Evolutionary conservation across 2,329 filamentous ascomycete genomes (phyloP), one percentile per base, ranked within the genome.

Genomic region (Colletotrichum coccodes): DNA sequence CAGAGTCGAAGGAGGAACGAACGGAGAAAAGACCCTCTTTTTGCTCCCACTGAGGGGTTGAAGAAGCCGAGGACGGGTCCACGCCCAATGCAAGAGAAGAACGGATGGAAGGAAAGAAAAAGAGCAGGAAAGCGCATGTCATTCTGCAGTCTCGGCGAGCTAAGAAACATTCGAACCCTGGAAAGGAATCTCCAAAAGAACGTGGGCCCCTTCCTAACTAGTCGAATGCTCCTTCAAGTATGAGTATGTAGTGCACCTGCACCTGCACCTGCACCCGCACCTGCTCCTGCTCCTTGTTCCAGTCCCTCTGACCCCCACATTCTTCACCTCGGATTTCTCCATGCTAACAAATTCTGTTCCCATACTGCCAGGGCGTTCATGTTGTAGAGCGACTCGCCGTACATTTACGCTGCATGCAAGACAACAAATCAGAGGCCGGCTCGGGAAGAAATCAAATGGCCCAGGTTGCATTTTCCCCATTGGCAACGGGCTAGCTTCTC

Each of bases 1-100:
- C 1, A 40, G 38, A 40, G 38, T 40, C 16, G 38, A 54, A 16
- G 3, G 36, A 57, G 16, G 38, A 16, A n/a, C 16, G 6, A 30
- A 23, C 44, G 44, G 57, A 34, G 7, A 32, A n/a, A 38, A 28
- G 3, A 4, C 34, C 21, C 21, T 16, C 52, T 26, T 50, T 26
- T 28, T 11, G 14, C 47, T 50, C 34, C 49, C 8, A 52, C 18
- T 6, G 60, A 60, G 60, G 60, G 67, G 53, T 68, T 56, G 72
- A 73, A 50, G 69, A 73, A 49, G 71, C 64, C 23, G 67, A 72
- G 30, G 75, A 73, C 32, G 68, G 60, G 65, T 64, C 49, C 49
- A 52, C 49, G n/a, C 18, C 40, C 21, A 44, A 59, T 57, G 50
- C 57, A 64, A 50, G 11, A 67, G 53, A 66, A 67, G 58, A 50